A percentile compares a stretch with the other conserved stretches of the same genome.
Evolutionary conservation across 768 basidiomycete genomes (phyloP).

Genomic region (Amanita inopinata): DNA sequence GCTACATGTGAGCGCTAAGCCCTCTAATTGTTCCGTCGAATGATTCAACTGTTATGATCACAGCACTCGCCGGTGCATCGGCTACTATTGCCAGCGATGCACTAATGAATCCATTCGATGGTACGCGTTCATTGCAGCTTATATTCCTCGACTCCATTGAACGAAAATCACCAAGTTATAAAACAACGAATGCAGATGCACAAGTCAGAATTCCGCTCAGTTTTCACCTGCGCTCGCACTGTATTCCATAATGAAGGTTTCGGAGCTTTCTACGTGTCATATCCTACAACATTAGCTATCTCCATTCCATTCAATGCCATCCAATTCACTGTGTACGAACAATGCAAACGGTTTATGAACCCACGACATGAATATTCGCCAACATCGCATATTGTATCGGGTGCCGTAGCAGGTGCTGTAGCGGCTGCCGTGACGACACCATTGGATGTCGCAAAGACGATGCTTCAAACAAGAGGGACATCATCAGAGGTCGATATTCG

Average conservation of each 20-base stretch:
- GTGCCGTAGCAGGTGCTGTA: constrained; percentile 86
- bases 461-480: constrained; percentile 91
- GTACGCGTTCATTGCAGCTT: constrained; percentile 30
- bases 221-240: constrained; percentile 73
- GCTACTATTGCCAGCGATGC: constrained; percentile 96
- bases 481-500: constrained; percentile 80
- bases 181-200: constrained; percentile 99
- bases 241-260: constrained; percentile 85
- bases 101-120: constrained; percentile 99
- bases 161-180: constrained; percentile 55
- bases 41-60: constrained; percentile 4
- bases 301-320: constrained; percentile 97
- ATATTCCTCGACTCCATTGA: constrained; percentile 10
- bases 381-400: constrained; percentile 84
- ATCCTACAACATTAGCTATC: constrained; percentile 95
- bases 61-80: constrained; percentile 87
- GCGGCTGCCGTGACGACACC: constrained; percentile 96
- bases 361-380: constrained; percentile 85
- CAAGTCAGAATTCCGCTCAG: constrained; percentile 84
- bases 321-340: constrained; percentile 95
- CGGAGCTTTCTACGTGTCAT: constrained; percentile 92
- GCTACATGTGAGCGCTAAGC: constrained; percentile 69
- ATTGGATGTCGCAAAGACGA: constrained; percentile 94
- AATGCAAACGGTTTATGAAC: constrained; percentile 79
- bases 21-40: neutral